Base-by-base conservation (phyloP, 257 asterid genomes). In the Scutellaria barbata region DNA sequence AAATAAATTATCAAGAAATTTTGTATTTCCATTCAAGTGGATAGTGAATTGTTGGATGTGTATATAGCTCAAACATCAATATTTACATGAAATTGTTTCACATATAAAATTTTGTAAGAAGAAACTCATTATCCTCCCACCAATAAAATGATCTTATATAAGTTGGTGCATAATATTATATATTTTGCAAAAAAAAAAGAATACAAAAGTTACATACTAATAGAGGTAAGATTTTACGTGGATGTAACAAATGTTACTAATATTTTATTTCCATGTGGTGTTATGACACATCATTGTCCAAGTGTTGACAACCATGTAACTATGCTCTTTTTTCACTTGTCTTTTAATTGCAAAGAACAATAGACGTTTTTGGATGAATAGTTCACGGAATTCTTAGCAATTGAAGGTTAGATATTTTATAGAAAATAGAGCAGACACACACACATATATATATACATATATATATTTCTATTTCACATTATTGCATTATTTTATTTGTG, bases 311-410 rank as follows among this genome's bases (percentile, higher is more conserved):
- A 59, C 69, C 39, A 71, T 60, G 76, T 47, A 71, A 18, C 58
- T 60, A 60, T 71, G 62, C 76, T 46, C 16, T 47, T 60, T 66
- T 71, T 48, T 57, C 76, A 71, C 50, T 63, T 71, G 61, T 47
- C 61, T 16, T 46, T 35, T 59, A 59, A 60, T 69, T 35, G 69
- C 52, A 71, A 47, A 18, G 6, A 48, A 33, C 59, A 68, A 10
- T 41, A 12, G 7, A 16, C 7, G 8, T 6, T 33, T 65, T 66
- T 66, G 50, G 62, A 37, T 16, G 11, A 37, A 50, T 8, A 67
- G 20, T 67, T 10, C 35, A 30, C 35, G 35, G 57, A 45, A 64
- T 64, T 45, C 57, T 18, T 46, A 0, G 61, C 62, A 35, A 51
- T 6, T 2, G 5, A 66, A 17, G 7, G 14, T 43, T 4, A 39